Evolutionary conservation across 1,139 yeast species (phyloP).

Genomic region (Pichia terricola): DNA sequence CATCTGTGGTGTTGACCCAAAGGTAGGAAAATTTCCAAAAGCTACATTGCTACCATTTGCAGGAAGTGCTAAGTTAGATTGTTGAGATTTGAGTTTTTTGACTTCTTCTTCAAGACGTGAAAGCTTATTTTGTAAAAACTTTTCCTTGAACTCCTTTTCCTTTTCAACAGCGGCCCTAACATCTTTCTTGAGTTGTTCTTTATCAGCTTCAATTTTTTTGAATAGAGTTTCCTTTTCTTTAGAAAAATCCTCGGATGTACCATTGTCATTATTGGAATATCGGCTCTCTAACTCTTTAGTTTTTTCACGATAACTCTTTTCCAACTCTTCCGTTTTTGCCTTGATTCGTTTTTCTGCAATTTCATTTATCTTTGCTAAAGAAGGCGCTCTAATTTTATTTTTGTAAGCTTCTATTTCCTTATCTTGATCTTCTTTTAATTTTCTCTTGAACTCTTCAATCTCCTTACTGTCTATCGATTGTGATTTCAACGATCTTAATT

Average conservation of each 20-base stretch:
- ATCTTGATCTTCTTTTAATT: constrained; percentile 14
- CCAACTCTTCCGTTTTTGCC: constrained; percentile 23
- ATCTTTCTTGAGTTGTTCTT: constrained; percentile 20
- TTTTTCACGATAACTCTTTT: constrained; percentile 17
- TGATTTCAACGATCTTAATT: constrained; percentile 4
- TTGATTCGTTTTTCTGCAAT: constrained; percentile 24
- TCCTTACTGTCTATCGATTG: constrained; percentile 7
- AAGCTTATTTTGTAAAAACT: constrained; percentile 18
- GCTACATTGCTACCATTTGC: too few relatives aligned
- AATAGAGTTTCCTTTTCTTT: constrained; percentile 9
- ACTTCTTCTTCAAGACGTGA: constrained; percentile 14
- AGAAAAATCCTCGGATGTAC: constrained; percentile 1
- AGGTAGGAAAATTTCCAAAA: too few relatives aligned
- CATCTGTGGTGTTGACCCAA: too few relatives aligned
- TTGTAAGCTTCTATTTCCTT: constrained; percentile 21
- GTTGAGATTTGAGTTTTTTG: constrained; percentile 5
- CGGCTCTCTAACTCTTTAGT: constrained; percentile 14
- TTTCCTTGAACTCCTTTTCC: constrained; percentile 24
- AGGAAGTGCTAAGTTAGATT: too few relatives aligned
- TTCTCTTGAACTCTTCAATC: constrained; percentile 18
- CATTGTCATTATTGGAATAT: background rate
- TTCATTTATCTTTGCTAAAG: constrained; percentile 24
- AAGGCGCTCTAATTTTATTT: constrained; percentile 22
- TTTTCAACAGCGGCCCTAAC: constrained; percentile 22
- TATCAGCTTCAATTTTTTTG: constrained; percentile 21